Percentiles rank a stretch among this genome's conserved stretches.
These are phyloP conservation scores for Tuber aestivum DNA, from an alignment of 495 filamentous ascomycete genomes.

Conservation along the genomic window DNA sequence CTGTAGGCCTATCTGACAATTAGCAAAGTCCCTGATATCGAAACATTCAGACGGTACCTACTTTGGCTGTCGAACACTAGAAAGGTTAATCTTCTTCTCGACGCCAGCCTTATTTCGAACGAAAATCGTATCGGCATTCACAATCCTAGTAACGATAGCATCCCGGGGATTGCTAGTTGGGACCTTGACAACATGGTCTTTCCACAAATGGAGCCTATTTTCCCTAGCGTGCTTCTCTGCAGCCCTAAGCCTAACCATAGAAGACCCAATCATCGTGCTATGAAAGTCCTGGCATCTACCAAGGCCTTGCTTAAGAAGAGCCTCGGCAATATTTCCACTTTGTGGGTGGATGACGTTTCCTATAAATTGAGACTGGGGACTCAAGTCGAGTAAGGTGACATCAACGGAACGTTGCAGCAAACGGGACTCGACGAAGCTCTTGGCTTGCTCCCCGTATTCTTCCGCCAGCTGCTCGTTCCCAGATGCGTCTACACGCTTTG, in stretches of 20 bases:
- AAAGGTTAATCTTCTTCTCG: conserved; percentile 86
- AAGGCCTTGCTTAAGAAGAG: conserved; percentile 77
- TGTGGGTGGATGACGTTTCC: conserved; percentile 70
- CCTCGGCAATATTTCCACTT: conserved; percentile 77
- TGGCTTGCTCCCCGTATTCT: conserved; percentile 78
- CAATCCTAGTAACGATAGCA: conserved; percentile 73
- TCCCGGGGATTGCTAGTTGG: conserved; percentile 55
- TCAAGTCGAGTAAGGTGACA: conserved; percentile 74
- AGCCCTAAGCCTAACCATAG: conserved; percentile 78
- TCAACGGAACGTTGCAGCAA: conserved; percentile 79
- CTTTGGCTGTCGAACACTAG: conserved; percentile 87
- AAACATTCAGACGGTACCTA: conserved; percentile 11
- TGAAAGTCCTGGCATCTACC: conserved; percentile 92
- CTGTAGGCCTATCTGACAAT: conserved; percentile 50
- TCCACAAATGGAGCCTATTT: conserved; percentile 67
- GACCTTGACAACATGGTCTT: conserved; percentile 61
- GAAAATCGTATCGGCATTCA: conserved; percentile 83
- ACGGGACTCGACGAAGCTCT: conserved; percentile 74
- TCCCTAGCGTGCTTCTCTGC: conserved; percentile 82
- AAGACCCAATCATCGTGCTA: conserved; percentile 73
- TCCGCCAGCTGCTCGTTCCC: conserved; percentile 77
- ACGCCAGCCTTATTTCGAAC: conserved; percentile 72
- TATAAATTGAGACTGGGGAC: conserved; percentile 77
- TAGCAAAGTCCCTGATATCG: not conserved
- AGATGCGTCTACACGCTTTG: conserved; percentile 70